phyloP scores from a whole-genome alignment of 768 basidiomycete species.

The Lentinula boryana region DNA sequence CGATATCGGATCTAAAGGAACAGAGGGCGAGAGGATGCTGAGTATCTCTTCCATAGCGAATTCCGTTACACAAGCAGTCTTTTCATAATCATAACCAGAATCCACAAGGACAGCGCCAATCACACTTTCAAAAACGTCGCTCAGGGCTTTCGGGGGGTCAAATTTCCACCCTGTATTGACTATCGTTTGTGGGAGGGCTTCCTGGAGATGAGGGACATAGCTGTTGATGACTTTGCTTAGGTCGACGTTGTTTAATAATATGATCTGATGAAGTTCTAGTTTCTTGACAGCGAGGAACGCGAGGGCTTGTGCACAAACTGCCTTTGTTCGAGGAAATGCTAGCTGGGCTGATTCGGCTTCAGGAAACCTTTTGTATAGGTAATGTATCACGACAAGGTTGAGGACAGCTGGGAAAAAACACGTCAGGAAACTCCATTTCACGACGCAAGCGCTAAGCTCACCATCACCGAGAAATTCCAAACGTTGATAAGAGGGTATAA shows the following conservation, averaged over 20 bases:
- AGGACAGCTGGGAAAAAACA: conserved; percentile 46
- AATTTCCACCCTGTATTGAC: conserved; percentile 71
- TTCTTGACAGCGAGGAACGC: conserved; percentile 62
- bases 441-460: conserved; percentile 27
- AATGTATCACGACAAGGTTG: conserved; percentile 65
- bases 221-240: conserved; percentile 58
- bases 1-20: conserved; percentile 68
- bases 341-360: conserved; percentile 72
- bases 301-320: conserved; percentile 69
- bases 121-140: conserved; percentile 82
- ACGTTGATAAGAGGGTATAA: conserved; percentile 67
- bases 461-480: conserved; percentile 90
- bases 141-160: conserved; percentile 80
- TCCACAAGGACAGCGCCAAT: conserved; percentile 83
- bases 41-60: conserved; percentile 64
- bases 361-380: conserved; percentile 67
- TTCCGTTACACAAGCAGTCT: conserved; percentile 54
- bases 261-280: conserved; percentile 60
- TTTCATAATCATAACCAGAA: conserved; percentile 68
- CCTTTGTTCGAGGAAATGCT: conserved; percentile 61
- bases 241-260: conserved; percentile 65
- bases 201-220: conserved; percentile 55
- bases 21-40: conserved; percentile 46
- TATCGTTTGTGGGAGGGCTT: conserved; percentile 52
- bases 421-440: conserved; percentile 6